Evolutionary conservation across 148 eudicot species (phyloP).

Genomic region (Persicaria tinctoria): DNA sequence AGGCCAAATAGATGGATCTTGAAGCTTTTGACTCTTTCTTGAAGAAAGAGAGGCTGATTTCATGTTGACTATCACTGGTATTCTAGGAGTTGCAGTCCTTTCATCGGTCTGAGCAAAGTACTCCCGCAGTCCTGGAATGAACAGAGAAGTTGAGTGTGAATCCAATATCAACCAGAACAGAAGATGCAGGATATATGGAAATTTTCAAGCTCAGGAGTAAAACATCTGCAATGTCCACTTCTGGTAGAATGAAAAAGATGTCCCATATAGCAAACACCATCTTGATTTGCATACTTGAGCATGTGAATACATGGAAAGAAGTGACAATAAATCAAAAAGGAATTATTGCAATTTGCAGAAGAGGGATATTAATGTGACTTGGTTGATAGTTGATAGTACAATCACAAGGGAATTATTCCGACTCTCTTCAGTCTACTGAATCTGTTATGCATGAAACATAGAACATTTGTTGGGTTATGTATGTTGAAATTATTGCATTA

Average conservation of each 20-base stretch:
- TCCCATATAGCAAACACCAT: not conserved
- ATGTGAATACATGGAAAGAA: not conserved
- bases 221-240: not conserved
- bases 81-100: conserved; percentile 74
- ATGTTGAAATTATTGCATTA: too few relatives aligned
- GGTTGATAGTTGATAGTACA: not conserved
- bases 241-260: not conserved
- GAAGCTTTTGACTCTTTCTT: conserved; percentile 54
- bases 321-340: not conserved
- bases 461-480: not conserved
- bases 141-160: not conserved
- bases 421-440: not conserved
- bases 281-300: not conserved
- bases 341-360: not conserved
- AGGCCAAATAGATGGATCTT: conserved; percentile 24
- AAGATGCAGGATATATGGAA: not conserved
- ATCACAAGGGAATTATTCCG: not conserved
- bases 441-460: not conserved
- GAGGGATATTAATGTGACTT: not conserved
- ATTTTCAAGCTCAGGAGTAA: not conserved
- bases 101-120: conserved; percentile 93
- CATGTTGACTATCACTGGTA: conserved; percentile 98
- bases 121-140: conserved; percentile 69
- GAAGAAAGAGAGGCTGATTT: conserved; percentile 62
- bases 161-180: not conserved